Evolutionary conservation across 2,329 filamentous ascomycete species (phyloP), one percentile per base, ranked within the genome.

Genomic region (Colletotrichum sublineola): DNA sequence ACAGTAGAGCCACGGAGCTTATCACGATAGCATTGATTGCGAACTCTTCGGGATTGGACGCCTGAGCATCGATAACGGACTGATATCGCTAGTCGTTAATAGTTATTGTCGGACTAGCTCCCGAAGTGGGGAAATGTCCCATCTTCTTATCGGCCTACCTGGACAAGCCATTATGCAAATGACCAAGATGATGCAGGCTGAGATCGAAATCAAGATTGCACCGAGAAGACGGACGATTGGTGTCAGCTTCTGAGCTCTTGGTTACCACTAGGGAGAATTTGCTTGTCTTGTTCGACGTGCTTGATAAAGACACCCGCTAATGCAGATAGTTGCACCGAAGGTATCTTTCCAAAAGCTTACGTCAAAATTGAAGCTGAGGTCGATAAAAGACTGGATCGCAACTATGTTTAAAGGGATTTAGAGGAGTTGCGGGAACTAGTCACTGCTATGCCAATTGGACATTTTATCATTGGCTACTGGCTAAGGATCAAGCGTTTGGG

Each of bases 11-110:
- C 18, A 1, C 3, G 6, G 18, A 36, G 31, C 31, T 55, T 55
- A 55, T 55, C 52, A n/a, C 15, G 52, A 55, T 55, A 20, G 52
- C 31, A 55, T 31, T 55, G 52, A 55, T 55, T 55, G 31, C 52
- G 18, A 20, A 12, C 52, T 33, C 11, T 55, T 7, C 2, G 31
- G 52, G 31, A 36, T 55, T 36, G 52, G 52, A 15, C 15, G 29
- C 15, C 31, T 20, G 14, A 33, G 15, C 31, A 36, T 55, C 18
- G 52, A 55, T 36, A 55, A 55, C 18, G 52, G 24, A 12, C 24
- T 36, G 52, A 20, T 55, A 36, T 55, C 52, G 31, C 52, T 31
- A 31, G 7, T 3, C 52, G 15, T 31, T 20, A n/a, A n/a, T n/a
- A n/a, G 7, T 20, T 5, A n/a, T 1, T n/a, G 18, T 55, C 29